These are phyloP conservation scores for Plasmodium vivax DNA, from an alignment of 169 alveolate genomes.

Conservation along the genomic window DNA sequence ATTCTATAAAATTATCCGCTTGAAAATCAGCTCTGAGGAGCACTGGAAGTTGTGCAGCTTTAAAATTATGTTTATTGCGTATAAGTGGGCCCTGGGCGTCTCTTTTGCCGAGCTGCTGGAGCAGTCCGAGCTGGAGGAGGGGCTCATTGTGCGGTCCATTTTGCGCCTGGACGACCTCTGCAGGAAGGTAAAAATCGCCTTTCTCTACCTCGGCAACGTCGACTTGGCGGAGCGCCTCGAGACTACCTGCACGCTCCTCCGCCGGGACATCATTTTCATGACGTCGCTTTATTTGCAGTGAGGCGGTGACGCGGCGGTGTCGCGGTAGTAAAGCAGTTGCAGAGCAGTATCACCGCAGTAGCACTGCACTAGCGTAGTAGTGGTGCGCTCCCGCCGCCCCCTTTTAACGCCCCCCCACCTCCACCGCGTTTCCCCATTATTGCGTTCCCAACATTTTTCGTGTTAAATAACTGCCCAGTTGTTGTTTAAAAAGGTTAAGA, in stretches of 20 bases:
- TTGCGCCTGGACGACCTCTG: conserved; percentile 92
- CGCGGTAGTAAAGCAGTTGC: neutral
- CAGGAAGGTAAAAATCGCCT: conserved; percentile 88
- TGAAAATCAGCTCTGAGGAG: conserved; percentile 79
- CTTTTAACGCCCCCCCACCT: neutral
- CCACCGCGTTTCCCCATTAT: neutral
- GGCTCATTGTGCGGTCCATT: conserved; percentile 93
- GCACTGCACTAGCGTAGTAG: neutral
- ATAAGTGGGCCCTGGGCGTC: conserved; percentile 85
- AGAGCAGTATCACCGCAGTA: neutral
- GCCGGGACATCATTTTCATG: conserved; percentile 94
- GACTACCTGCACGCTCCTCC: conserved; percentile 86
- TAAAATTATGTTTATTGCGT: conserved; percentile 73
- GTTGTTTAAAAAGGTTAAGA: neutral
- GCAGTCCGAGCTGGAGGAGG: conserved; percentile 90
- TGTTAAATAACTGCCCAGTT: neutral
- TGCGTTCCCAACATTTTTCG: neutral
- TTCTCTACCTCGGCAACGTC: conserved; percentile 90
- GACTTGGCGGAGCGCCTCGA: conserved; percentile 87
- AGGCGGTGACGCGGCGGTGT: neutral
- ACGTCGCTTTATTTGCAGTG: conserved; percentile 92
- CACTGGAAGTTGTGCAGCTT: conserved; percentile 79
- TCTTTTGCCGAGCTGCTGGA: conserved; percentile 84
- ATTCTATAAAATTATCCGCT: conserved; percentile 70
- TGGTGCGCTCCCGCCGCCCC: neutral